These are phyloP conservation scores for Aspergillus fructus DNA, from an alignment of 2,329 filamentous ascomycete genomes.

Conservation along the genomic window DNA sequence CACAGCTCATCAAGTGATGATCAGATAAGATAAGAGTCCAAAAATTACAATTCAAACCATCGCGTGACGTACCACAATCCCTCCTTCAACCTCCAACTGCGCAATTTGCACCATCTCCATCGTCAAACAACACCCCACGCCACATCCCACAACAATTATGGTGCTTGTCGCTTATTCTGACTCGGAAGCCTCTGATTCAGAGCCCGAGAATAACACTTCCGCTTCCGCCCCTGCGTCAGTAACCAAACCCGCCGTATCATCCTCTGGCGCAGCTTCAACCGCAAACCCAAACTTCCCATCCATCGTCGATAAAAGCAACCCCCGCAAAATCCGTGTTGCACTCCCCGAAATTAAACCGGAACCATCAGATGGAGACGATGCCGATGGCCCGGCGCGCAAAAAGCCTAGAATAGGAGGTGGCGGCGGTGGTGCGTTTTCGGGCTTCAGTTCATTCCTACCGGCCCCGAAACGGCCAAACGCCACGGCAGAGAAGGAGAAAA, in stretches of 20 bases:
- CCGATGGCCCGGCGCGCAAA: conserved; percentile 66
- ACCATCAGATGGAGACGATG: conserved; percentile 36
- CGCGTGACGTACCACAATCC: neutral
- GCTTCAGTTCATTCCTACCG: conserved; percentile 84
- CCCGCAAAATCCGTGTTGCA: conserved; percentile 79
- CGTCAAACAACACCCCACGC: neutral
- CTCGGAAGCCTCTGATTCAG: conserved; percentile 68
- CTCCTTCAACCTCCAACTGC: neutral
- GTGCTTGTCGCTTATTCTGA: conserved; percentile 81
- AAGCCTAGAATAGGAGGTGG: conserved; percentile 64
- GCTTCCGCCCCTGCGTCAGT: neutral
- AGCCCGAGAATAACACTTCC: conserved; percentile 40
- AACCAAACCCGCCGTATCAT: conserved; percentile 23
- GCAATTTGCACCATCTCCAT: neutral
- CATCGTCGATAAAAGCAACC: conserved; percentile 76
- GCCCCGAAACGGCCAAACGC: conserved; percentile 65
- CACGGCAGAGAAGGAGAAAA: conserved; percentile 28
- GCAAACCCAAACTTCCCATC: conserved; percentile 44
- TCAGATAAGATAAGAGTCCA: conserved; percentile 22
- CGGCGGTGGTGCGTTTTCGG: conserved; percentile 68
- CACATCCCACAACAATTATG: conserved; percentile 51
- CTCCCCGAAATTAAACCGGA: conserved; percentile 59
- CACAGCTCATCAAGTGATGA: conserved; percentile 6
- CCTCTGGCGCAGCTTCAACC: conserved; percentile 43
- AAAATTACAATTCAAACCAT: neutral